Evolutionary conservation across 805 yeast genomes (phyloP).

Genomic region (Yamadazyma scolyti): DNA sequence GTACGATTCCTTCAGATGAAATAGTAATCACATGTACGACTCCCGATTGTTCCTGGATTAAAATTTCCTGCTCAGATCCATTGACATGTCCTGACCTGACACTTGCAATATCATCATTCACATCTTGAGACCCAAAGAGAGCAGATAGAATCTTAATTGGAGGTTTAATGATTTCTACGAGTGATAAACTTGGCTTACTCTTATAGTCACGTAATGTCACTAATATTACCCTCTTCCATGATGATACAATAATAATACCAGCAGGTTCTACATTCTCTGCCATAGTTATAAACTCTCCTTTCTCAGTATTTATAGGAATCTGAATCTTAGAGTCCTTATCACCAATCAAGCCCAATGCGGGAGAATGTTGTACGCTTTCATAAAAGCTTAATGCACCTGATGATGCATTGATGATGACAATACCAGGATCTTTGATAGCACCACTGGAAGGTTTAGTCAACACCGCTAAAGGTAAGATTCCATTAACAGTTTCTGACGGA

Average conservation of each 20-base stretch:
- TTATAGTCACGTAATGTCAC: conserved; percentile 62
- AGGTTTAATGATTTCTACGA: conserved; percentile 25
- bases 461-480: conserved; percentile 47
- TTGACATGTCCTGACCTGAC: conserved; percentile 52
- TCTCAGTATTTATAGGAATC: conserved; percentile 27
- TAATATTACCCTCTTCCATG: conserved; percentile 61
- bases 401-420: conserved; percentile 58
- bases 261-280: conserved; percentile 67
- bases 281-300: conserved; percentile 54
- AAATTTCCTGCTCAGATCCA: conserved; percentile 41
- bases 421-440: conserved; percentile 55
- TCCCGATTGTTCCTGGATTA: conserved; percentile 46
- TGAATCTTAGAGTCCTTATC: conserved; percentile 40
- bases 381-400: conserved; percentile 63
- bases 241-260: conserved; percentile 70
- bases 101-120: conserved; percentile 52
- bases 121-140: conserved; percentile 7
- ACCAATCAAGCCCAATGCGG: conserved; percentile 57
- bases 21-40: conserved; percentile 26
- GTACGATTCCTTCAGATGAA: conserved; percentile 26
- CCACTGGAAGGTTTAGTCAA: conserved; percentile 58
- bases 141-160: conserved; percentile 7
- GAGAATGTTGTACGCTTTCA: conserved; percentile 70
- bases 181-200: conserved; percentile 54
- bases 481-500: conserved; percentile 28